phyloP scores from a whole-genome alignment of 1,139 yeast species.

The Yamadazyma blattariae region DNA sequence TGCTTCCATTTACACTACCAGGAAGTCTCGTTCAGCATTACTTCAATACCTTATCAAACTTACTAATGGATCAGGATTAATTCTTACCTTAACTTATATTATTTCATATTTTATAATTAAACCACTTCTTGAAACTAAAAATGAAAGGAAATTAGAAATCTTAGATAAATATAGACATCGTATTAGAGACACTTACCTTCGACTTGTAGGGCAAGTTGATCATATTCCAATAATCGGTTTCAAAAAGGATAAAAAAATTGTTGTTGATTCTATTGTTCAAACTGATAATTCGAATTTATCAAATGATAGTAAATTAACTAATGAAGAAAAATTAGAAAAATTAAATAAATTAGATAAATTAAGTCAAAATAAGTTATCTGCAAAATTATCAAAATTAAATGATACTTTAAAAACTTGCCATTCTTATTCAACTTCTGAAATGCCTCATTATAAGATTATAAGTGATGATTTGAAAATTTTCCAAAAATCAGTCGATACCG shows the following conservation, averaged over 20 bases:
- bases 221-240: slow-evolving; percentile 42
- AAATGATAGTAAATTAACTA: neutral
- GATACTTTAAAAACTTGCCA: slow-evolving; percentile 24
- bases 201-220: slow-evolving; percentile 32
- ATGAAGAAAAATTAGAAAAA: slow-evolving; percentile 17
- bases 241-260: slow-evolving; percentile 24
- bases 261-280: slow-evolving; percentile 40
- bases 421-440: slow-evolving; percentile 29
- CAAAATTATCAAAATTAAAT: slow-evolving; percentile 24
- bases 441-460: slow-evolving; percentile 32
- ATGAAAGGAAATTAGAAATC: slow-evolving; percentile 31
- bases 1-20: slow-evolving; percentile 21
- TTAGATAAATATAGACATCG: slow-evolving; percentile 32
- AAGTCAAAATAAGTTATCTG: slow-evolving; percentile 21
- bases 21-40: slow-evolving; percentile 24
- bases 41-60: slow-evolving; percentile 29
- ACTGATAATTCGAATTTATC: slow-evolving; percentile 27
- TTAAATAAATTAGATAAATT: slow-evolving; percentile 23
- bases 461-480: slow-evolving; percentile 33
- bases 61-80: slow-evolving; percentile 36
- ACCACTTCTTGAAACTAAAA: slow-evolving; percentile 35
- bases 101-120: slow-evolving; percentile 31
- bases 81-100: slow-evolving; percentile 28
- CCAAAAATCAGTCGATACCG: slow-evolving; percentile 36
- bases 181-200: slow-evolving; percentile 37